These are phyloP conservation scores for Ensete ventricosum DNA, from an alignment of 176 grass and related monocot species.

Conservation along the genomic window DNA sequence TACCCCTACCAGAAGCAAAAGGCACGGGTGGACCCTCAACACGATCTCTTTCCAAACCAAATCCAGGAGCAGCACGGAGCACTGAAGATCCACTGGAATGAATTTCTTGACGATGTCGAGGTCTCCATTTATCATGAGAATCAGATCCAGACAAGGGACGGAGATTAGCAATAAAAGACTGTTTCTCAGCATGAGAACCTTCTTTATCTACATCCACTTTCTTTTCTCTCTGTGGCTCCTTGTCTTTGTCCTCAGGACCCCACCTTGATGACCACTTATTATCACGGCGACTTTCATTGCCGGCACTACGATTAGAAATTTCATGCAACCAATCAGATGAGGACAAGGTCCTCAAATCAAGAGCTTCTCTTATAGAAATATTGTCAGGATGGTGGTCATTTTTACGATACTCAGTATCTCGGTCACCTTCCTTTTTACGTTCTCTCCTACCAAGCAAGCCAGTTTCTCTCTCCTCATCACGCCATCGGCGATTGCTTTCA, in stretches of 20 bases:
- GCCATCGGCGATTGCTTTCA: conserved; percentile 77
- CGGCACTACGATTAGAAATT: conserved; percentile 32
- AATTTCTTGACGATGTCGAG: conserved; percentile 77
- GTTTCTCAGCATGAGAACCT: conserved; percentile 9
- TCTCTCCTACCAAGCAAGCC: conserved; percentile 78
- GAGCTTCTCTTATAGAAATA: conserved; percentile 45
- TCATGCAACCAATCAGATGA: conserved; percentile 54
- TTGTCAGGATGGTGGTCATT: conserved; percentile 60
- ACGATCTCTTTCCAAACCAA: conserved; percentile 72
- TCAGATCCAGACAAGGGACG: conserved; percentile 37
- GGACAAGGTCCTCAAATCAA: conserved; percentile 36
- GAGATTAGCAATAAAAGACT: conserved; percentile 14
- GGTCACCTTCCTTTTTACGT: conserved; percentile 63
- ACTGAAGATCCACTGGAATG: conserved; percentile 41
- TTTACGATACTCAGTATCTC: conserved; percentile 57
- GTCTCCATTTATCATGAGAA: conserved; percentile 97
- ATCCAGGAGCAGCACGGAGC: conserved; percentile 77
- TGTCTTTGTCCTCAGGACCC: conserved; percentile 94
- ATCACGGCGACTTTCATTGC: conserved; percentile 55
- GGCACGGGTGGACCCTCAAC: conserved; percentile 47
- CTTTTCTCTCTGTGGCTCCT: conserved; percentile 59
- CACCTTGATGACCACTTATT: conserved; percentile 91
- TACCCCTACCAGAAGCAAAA: conserved; percentile 86
- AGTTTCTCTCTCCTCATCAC: conserved; percentile 96
- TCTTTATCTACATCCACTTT: conserved; percentile 59